These are phyloP conservation scores for Colletotrichum cuscutae DNA, from an alignment of 2,329 filamentous ascomycete genomes.

Conservation along the genomic window DNA sequence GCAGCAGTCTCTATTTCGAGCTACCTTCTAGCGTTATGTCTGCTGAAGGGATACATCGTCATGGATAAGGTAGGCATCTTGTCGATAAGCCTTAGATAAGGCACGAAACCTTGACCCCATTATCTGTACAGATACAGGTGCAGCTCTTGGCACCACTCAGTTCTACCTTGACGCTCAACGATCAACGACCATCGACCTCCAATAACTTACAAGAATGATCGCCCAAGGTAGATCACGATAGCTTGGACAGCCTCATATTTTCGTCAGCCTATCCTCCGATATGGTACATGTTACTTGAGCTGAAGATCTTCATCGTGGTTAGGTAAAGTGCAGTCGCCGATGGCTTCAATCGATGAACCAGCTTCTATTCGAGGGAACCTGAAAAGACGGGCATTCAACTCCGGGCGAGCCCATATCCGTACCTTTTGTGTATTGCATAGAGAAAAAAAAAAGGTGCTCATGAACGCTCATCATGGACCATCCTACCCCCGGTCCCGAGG, in stretches of 20 bases:
- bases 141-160: neutral
- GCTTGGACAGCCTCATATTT: neutral
- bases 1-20: neutral
- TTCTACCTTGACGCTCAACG: neutral
- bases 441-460: neutral
- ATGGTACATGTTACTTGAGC: neutral
- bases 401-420: neutral
- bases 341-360: neutral
- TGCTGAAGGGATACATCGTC: neutral
- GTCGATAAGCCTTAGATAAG: neutral
- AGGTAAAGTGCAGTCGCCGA: neutral
- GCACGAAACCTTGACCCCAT: neutral
- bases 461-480: conserved; percentile 6
- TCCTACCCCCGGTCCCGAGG: conserved; percentile 22
- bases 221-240: neutral
- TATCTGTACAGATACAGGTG: too few species aligned
- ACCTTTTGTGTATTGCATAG: neutral
- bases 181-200: neutral
- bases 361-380: neutral
- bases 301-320: too few species aligned
- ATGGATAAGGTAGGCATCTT: neutral
- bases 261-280: too few species aligned
- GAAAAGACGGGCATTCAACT: neutral
- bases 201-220: neutral
- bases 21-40: neutral